Evolutionary conservation across 345 rosid species (phyloP), one percentile per base, ranked within the genome.

Genomic region (Cardamine chenopodiifolia): DNA sequence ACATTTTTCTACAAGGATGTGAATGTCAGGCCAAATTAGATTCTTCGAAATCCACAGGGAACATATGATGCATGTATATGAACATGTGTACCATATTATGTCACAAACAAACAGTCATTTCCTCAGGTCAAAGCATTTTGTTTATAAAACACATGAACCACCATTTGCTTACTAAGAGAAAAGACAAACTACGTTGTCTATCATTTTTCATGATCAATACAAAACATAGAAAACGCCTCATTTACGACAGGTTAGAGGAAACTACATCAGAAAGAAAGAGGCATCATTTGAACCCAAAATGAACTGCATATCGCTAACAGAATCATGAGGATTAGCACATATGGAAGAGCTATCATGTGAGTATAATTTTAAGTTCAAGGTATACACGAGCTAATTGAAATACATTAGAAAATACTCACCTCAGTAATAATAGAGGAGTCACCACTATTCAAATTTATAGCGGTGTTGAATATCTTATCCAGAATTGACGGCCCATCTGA

Each of bases 401-500:
- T 39, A 73, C 18, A 58, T 15, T 4, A 35, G 61, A 58, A 73
- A 44, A 58, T 39, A 29, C 25, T 65, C 86, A 90, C 97, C 97
- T 80, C 82, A 61, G 62, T 35, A 49, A 82, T 37, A 53, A 57
- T 62, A 60, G 88, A 68, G 61, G 90, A 68, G 71, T 72, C 87
- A 47, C 79, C 80, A 74, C 48, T 83, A 70, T 83, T 83, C 74
- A 81, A 68, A 55, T 87, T 81, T 63, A 82, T 74, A 47, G 86
- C 86, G 56, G 84, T 83, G 74, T 86, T 81, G 72, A 95, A 92
- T 64, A 88, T 78, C 83, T 87, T 90, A 74, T 92, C 96, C 49
- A 95, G 88, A 77, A 92, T 84, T 71, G 98, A 85, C 71, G 86
- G 75, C 64, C 89, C 79, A 55, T 78, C 79, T 19, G 88, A 71